phyloP scores from a whole-genome alignment of 805 yeast species.

The Metschnikowia santaceciliae region DNA sequence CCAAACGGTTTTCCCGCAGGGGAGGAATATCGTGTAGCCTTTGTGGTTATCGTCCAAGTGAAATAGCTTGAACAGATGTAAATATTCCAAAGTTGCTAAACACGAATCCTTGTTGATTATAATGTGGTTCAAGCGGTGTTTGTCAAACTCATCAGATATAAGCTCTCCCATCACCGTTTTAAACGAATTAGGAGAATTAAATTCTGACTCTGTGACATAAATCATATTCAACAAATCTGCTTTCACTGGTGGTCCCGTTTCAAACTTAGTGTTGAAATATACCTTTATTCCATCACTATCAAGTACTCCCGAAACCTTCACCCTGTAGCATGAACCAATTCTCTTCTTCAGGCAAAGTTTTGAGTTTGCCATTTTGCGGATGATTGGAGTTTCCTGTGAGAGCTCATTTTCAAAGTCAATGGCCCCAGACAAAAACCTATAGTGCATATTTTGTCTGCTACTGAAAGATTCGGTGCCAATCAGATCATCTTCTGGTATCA shows the following conservation, averaged over 20 bases:
- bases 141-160: conserved; percentile 30
- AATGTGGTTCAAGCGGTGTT: conserved; percentile 24
- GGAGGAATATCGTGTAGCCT: conserved; percentile 77
- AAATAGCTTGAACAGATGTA: conserved; percentile 50
- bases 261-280: conserved; percentile 53
- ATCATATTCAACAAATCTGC: conserved; percentile 62
- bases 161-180: conserved; percentile 56
- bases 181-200: conserved; percentile 61
- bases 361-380: conserved; percentile 42
- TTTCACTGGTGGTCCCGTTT: conserved; percentile 42
- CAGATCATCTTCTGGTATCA: background rate
- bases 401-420: conserved; percentile 26
- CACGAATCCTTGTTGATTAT: conserved; percentile 43
- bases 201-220: conserved; percentile 56
- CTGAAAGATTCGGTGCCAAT: conserved; percentile 23
- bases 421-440: conserved; percentile 57
- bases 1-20: conserved; percentile 49
- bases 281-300: conserved; percentile 14
- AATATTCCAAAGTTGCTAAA: conserved; percentile 57
- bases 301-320: conserved; percentile 30
- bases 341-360: conserved; percentile 54
- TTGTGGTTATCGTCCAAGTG: conserved; percentile 47
- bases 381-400: conserved; percentile 6
- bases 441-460: conserved; percentile 40
- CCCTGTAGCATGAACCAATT: conserved; percentile 53